These are phyloP conservation scores for Trypanosoma brucei DNA, from an alignment of 208 protist genomes.

Conservation along the genomic window DNA sequence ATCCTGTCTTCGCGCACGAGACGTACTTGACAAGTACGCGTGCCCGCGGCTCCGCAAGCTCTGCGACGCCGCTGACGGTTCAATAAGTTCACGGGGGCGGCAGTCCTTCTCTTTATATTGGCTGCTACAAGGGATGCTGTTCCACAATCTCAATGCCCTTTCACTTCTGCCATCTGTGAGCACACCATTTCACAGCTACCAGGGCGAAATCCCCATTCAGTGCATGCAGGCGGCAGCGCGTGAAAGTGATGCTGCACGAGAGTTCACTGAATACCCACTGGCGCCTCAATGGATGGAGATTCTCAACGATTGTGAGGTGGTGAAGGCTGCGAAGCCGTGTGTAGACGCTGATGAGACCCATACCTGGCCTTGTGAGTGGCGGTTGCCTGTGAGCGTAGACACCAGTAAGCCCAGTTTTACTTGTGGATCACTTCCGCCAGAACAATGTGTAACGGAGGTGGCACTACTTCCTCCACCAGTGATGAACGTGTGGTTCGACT, in stretches of 20 bases:
- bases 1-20: conserved; percentile 7
- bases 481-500: conserved; percentile 52
- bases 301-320: neutral
- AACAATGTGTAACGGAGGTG: conserved; percentile 19
- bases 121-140: conserved; percentile 41
- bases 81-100: conserved; percentile 32
- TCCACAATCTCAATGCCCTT: conserved; percentile 23
- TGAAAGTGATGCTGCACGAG: conserved; percentile 35
- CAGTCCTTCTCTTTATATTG: conserved; percentile 44
- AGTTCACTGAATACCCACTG: conserved; percentile 36
- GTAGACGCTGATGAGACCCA: neutral
- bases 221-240: conserved; percentile 28
- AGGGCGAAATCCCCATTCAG: conserved; percentile 26
- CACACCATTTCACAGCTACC: conserved; percentile 3
- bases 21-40: conserved; percentile 18
- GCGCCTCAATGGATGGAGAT: conserved; percentile 13
- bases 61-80: conserved; percentile 32
- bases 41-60: conserved; percentile 16
- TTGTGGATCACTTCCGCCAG: neutral
- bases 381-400: conserved; percentile 1
- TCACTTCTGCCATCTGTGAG: neutral
- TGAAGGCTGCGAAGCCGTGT: neutral
- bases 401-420: neutral
- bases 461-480: conserved; percentile 35
- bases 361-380: neutral